Conservation (phyloP, 306 rosid species). For the Cicer chorassanicum region DNA sequence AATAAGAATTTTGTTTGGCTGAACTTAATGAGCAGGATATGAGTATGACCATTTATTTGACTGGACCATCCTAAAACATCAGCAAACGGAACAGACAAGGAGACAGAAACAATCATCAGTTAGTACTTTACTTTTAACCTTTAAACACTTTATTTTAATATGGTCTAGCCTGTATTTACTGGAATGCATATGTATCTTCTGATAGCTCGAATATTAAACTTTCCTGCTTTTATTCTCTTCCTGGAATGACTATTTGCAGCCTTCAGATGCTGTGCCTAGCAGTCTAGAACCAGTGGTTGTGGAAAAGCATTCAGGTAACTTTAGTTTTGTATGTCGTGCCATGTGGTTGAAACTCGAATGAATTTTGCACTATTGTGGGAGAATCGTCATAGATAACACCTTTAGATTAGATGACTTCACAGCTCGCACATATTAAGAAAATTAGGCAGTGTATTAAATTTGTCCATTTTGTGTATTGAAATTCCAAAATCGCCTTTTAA, state of each 20-base stretch:
- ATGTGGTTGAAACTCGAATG: neutral
- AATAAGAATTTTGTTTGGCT: slow-evolving; percentile 42
- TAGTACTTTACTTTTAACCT: slow-evolving; percentile 39
- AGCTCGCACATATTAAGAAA: too few relatives aligned
- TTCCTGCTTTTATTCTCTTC: slow-evolving; percentile 34
- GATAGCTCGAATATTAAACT: slow-evolving; percentile 20
- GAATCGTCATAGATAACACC: neutral
- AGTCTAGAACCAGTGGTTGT: slow-evolving; percentile 40
- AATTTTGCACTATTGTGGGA: slow-evolving; percentile 13
- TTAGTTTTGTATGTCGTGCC: neutral
- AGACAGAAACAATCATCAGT: slow-evolving; percentile 53
- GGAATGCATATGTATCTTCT: slow-evolving; percentile 35
- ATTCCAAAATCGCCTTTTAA: too few relatives aligned
- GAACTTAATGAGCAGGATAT: slow-evolving; percentile 60
- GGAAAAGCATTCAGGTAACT: slow-evolving; percentile 53
- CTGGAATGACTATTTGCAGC: slow-evolving; percentile 51
- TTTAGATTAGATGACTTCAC: too few relatives aligned
- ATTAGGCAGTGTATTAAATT: too few relatives aligned
- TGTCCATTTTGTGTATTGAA: too few relatives aligned
- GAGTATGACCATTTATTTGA: slow-evolving; percentile 67
- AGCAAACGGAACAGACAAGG: slow-evolving; percentile 56
- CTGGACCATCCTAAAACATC: slow-evolving; percentile 83
- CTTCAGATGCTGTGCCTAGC: slow-evolving; percentile 52
- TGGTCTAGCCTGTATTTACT: slow-evolving; percentile 7
- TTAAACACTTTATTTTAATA: neutral